Base-by-base conservation (phyloP, 2,329 filamentous ascomycete species). In the Epicoccum sorghinum region DNA sequence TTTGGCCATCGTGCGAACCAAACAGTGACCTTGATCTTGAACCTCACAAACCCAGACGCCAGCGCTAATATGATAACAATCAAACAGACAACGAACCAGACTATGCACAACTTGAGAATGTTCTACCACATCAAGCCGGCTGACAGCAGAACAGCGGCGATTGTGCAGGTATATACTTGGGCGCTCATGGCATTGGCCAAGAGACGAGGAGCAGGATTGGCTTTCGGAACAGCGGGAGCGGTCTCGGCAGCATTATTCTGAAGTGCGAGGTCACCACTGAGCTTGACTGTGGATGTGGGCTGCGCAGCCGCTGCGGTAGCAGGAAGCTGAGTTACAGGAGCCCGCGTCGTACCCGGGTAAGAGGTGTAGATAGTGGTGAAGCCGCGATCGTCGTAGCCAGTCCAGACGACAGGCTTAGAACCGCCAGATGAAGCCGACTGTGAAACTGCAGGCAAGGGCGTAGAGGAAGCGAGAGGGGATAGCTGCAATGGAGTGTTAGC, bases 391-490 rank as follows among this genome's bases (percentile, higher is more conserved):
- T 83, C 74, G 62, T 76, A 83, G 12, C 73, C 69, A 6, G 79
- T 82, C 41, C 78, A 68, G 18, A 75, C 69, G 57, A 81, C 9
- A 13, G 58, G 55, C 47, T 66, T 63, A 71, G 65, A 66, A 55
- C 52, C 66, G 61, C 60, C 65, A 66, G 66, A 63, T 13, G 60
- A 69, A 54, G 36, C 66, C 67, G 61, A 66, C 49, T 59, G 68
- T 56, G 57, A 70, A 65, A 68, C 71, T 74, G 72, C 78, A 63
- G 75, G 80, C 66, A 72, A 80, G 66, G 73, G 85, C 68, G 74
- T 81, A 82, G 71, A 86, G 61, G 68, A 83, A 71, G 64, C 79
- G 69, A 67, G 74, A 72, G 63, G 83, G 82, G 71, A 82, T 68
- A 75, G 79, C 81, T 84, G 68, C 56, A 45, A 35, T 35, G 13